These are phyloP conservation scores for Acanthamoeba sp. DNA, from an alignment of 208 protist genomes.

Conservation along the genomic window DNA sequence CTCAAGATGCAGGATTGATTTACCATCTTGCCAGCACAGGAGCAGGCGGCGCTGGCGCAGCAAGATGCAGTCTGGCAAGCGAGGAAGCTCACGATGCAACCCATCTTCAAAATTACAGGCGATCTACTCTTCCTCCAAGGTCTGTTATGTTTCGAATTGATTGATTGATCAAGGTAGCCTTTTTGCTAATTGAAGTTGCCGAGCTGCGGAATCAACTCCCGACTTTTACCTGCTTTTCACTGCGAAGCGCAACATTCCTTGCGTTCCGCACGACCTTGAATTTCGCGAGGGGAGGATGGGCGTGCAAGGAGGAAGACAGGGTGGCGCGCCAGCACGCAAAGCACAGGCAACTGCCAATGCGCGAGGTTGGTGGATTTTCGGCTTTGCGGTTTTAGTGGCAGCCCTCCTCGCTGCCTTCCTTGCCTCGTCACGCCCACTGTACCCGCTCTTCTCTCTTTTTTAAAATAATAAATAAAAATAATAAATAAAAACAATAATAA, in stretches of 20 bases:
- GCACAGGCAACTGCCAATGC: no score
- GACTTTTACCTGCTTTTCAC: not conserved
- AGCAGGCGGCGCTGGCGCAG: slow-evolving; percentile 50
- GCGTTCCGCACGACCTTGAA: no score
- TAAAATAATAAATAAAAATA: not conserved
- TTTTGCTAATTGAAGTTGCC: no score
- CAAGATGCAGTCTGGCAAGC: slow-evolving; percentile 72
- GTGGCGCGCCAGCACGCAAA: no score
- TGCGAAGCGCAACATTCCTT: no score
- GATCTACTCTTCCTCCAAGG: not conserved
- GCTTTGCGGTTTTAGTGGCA: no score
- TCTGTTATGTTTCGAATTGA: not conserved
- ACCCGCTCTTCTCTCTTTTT: no score
- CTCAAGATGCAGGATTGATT: not conserved
- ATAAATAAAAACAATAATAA: not conserved
- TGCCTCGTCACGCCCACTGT: no score
- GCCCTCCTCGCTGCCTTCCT: no score
- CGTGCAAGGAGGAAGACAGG: no score
- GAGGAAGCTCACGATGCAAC: slow-evolving; percentile 62
- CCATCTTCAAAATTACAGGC: not conserved
- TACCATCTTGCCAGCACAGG: slow-evolving; percentile 68
- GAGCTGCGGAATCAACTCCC: not conserved
- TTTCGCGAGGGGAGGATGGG: no score
- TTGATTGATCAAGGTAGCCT: not conserved
- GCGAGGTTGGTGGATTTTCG: no score